Evolutionary conservation across 306 rosid genomes (phyloP), one percentile per base, ranked within the genome.

Genomic region (Citrullus colocynthis): DNA sequence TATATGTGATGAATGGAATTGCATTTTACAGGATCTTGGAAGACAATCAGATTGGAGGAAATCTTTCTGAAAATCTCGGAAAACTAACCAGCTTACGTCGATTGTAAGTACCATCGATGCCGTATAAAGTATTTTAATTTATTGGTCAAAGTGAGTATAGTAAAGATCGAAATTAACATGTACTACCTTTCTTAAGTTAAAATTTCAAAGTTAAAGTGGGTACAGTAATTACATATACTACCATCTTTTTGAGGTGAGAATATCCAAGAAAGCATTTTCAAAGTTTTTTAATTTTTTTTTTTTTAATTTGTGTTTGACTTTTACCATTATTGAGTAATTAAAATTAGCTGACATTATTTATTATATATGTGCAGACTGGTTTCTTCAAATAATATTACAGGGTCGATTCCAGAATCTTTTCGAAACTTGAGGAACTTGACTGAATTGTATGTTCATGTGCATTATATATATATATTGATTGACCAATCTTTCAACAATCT

Each of bases 31-130:
- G 97, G 87, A 69, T 78, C 34, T 85, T 92, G 62, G 88, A 87
- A 64, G 85, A 83, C 71, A 92, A 92, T 85, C 84, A 15, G 80
- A 81, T 88, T 67, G 86, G 15, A 18, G 96, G 96, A 80, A 73
- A 55, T 51, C 97, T 92, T 83, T 96, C 93, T 17, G 39, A 65
- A 9, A 84, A 64, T 63, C 85, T 92, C 11, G 97, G 92, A 63
- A 88, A 75, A 41, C 58, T 92, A 86, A 83, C 73, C 58, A 74
- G 78, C 63, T 85, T 92, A 73, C 3, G 6, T 17, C 77, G 61
- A 81, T 64, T 92, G 96, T 92, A 79, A 90, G 93, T 92, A 42
- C 10, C 9, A 42, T 21, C 5, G 18, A 45, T 45, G 1, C 1
- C 24, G 1, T 24, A 32, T 32, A 2, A 32, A 32, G 1, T 32